Base-by-base conservation (phyloP, 1,139 yeast genomes). In the Eremothecium coryli region DNA sequence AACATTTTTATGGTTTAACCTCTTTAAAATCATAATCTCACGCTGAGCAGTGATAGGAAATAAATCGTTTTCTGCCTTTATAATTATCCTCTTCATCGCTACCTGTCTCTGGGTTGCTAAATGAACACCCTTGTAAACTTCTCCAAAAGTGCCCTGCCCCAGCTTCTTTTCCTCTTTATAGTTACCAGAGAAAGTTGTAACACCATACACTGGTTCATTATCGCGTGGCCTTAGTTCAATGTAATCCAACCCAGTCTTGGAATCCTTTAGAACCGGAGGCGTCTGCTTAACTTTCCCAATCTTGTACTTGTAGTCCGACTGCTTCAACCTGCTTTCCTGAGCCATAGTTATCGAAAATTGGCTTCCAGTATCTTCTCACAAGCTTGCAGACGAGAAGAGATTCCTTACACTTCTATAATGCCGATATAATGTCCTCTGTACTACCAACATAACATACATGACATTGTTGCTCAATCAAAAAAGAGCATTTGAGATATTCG, bases 31-130 rank as follows among this genome's bases (percentile, higher is more conserved):
- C 14, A 82, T 74, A 42, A 90, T 86, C 53, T 93, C 99, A 43
- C 99, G 69, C 60, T 88, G 72, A 4, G 98, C 96, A 0, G 98
- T 93, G 16, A 93, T 78, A 1, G 99, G 98, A 54, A 90, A 86
- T 22, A 95, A 90, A 48, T 86, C 95, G 49, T 82, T 84, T 31
- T 82, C 85, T 36, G 82, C 81, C 50, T 82, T 90, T 43, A 82
- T 73, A 15, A 88, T 65, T 32, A 90, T 73, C 53, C 82, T 84
- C 57, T 93, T 93, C 48, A 93, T 65, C 2, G 96, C 96, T 14
- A 86, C 96, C 16, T 73, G 62, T 38, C 72, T 66, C 12, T 71
- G 65, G 1, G 73, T 58, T 11, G 61, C 58, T 29, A 60, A 55
- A 43, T 70, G 72, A 13, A 62, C 50, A 4, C 95, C 96, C 50